A percentile compares a stretch with the other conserved stretches of the same genome.
Evolutionary conservation across 2,329 filamentous ascomycete species (phyloP).

Genomic region (Scedosporium dehoogii): DNA sequence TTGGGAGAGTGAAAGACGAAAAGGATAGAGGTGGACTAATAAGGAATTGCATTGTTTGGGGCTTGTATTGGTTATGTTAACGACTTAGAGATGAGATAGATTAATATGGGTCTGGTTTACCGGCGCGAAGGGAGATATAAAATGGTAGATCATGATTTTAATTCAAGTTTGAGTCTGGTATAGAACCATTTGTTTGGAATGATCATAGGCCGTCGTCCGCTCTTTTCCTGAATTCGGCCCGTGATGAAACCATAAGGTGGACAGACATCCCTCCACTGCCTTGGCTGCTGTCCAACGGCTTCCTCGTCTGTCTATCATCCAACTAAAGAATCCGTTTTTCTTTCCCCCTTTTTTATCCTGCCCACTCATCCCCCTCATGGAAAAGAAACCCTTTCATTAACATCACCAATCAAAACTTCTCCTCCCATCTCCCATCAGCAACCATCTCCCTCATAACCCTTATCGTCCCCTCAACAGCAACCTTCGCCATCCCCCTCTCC

Average conservation of each 20-base stretch:
- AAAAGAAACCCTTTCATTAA: not conserved
- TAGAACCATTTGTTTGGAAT: no score
- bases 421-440: not conserved
- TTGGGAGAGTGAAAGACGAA: not conserved
- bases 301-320: no score
- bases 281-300: no score
- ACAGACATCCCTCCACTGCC: no score
- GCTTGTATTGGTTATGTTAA: not conserved
- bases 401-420: not conserved
- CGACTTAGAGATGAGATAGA: not conserved
- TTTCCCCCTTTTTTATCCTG: not conserved
- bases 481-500: constrained; percentile 10
- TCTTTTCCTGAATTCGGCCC: not conserved
- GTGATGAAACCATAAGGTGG: no score
- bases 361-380: no score
- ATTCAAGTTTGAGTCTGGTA: no score
- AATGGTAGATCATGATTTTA: no score
- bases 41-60: not conserved
- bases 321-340: not conserved
- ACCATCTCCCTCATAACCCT: constrained; percentile 9
- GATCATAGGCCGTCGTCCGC: not conserved
- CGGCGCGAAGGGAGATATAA: no score
- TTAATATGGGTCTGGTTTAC: no score
- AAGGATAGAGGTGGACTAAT: no score
- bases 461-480: constrained; percentile 12